Evolutionary conservation across 371 early-diverging fungal species (phyloP), one percentile per base, ranked within the genome.

Genomic region (Circinella minor): DNA sequence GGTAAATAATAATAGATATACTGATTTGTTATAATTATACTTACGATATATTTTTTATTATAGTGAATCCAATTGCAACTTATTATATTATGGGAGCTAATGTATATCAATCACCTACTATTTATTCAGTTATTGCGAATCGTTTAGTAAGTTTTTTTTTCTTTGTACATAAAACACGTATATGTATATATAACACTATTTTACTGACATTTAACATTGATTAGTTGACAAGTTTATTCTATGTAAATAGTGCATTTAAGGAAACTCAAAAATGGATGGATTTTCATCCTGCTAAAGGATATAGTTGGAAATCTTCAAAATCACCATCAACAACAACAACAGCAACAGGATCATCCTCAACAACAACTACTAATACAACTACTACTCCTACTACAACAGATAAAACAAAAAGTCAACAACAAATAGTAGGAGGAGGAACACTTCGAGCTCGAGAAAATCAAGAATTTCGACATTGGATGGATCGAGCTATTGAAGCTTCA

Each of bases 51-150:
- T 27, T 34, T 15, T 4, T 6, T n/a, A 43, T 43, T 43, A 3
- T 43, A 86, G 88, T 87, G 10, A 84, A 77, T 27, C 90, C 90
- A 1, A 78, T 96, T 38, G 90, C 93, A 9, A 89, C 91, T 1
- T 98, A 96, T 76, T 96, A 96, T 75, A 90, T 98, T 36, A 80
- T 91, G 65, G 92, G 96, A 43, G 95, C 95, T 0, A 95, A 95
- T 55, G 92, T 97, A n/a, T 97, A 94, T 73, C 96, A 96, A 78
- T 88, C 96, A 54, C 98, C 98, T 3, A 90, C 93, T 13, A 81
- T 96, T 15, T 88, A 91, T 65, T 90, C 94, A 0, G 83, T 98
- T 6, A 77, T 97, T 15, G 89, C 94, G 4, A 93, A 92, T 64
- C 85, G 98, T 4, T 75, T 96, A 74, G 95, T 95, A 89, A 74